phyloP scores from a whole-genome alignment of 2,329 filamentous ascomycete genomes.

The Trichophyton schoenleinii region DNA sequence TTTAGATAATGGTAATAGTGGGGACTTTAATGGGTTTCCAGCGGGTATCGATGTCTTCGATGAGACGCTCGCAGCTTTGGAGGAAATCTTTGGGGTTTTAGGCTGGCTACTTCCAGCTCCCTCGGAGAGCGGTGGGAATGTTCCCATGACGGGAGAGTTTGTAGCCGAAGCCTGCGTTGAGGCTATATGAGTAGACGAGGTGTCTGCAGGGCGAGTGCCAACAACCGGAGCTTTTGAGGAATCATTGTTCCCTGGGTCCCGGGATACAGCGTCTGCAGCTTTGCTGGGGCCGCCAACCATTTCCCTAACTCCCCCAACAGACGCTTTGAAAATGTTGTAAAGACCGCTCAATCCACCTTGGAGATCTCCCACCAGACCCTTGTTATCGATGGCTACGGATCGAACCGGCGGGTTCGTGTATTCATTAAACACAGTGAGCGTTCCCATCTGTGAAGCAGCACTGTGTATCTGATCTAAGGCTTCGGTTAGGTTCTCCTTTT shows the following conservation, averaged over 20 bases:
- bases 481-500: constrained; percentile 63
- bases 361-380: constrained; percentile 58
- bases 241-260: constrained; percentile 14
- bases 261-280: constrained; percentile 19
- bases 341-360: constrained; percentile 80
- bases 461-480: constrained; percentile 79
- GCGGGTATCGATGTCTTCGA: constrained; percentile 31
- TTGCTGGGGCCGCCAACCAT: constrained; percentile 28
- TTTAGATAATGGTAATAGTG: constrained; percentile 26
- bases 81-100: constrained; percentile 29
- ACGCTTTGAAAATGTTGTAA: constrained; percentile 73
- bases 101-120: constrained; percentile 14
- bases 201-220: constrained; percentile 11
- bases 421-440: constrained; percentile 87
- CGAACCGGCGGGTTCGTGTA: constrained; percentile 57
- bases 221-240: constrained; percentile 15
- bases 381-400: constrained; percentile 50
- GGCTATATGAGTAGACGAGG: constrained; percentile 16
- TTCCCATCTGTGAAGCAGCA: constrained; percentile 70
- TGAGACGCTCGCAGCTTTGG: constrained; percentile 31
- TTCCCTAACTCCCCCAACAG: constrained; percentile 58
- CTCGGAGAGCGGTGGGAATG: constrained; percentile 23
- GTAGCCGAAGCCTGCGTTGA: constrained; percentile 28
- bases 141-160: constrained; percentile 25
- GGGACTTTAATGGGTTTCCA: constrained; percentile 28